Evolutionary conservation across 139 green algal species (phyloP), one percentile per base, ranked within the genome.

Genomic region (Chloropicon primus): DNA sequence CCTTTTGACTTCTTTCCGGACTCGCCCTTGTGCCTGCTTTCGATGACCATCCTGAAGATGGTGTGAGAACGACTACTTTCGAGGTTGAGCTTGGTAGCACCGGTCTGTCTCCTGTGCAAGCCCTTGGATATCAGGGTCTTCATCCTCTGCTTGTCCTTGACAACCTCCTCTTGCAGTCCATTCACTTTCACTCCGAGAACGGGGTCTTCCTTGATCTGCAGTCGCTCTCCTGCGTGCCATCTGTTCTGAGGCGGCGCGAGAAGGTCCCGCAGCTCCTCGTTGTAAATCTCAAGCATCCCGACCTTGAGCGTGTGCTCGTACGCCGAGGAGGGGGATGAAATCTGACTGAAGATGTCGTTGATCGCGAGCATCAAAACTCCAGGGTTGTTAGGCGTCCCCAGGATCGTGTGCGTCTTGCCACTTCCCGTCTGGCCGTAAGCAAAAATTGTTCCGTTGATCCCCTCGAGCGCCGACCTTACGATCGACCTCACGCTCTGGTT

Each of bases 361-460:
- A 76, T 72, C 25, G 81, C 81, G 26, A 85, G 24, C 24, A 72
- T 22, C 25, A 85, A 28, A n/a, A 82, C 71, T 2, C 81, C 81
- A 10, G 81, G 74, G 21, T 72, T 24, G 24, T 29, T 24, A 23
- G 27, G 28, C 27, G 72, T 77, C 1, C 81, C 81, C 53, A 85
- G 72, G 78, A 85, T 85, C 23, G 81, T 85, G 54, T 81, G 53
- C 21, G 81, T 85, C 75, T 85, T 85, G n/a, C 81, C 81, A 41
- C 62, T 81, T 10, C 81, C 81, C 1, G 81, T 85, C 78, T 85
- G 81, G 29, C 81, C 81, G 62, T 85, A 85, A 25, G 81, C 81
- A 25, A 85, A 77, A 21, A 85, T 62, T 22, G 81, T 82, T 72
- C 74, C 78, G 71, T 85, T 85, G 26, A 85, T 74, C 10, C 81